A percentile compares a stretch with the other conserved stretches of the same genome.
phyloP scores from a whole-genome alignment of 805 yeast species.

The Yamadazyma olivae region DNA sequence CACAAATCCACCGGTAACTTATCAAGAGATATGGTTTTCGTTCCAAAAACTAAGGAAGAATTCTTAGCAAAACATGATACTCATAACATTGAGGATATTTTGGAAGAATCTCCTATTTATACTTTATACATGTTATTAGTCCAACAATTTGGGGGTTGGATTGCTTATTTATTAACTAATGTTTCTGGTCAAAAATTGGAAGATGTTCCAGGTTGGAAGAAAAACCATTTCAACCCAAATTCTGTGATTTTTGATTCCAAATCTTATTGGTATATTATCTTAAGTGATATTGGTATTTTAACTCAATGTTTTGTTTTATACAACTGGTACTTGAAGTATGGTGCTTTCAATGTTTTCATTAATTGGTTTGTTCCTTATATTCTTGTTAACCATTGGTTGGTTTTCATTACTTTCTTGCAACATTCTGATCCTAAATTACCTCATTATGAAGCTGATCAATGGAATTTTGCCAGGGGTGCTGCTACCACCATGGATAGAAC shows the following conservation, averaged over 20 bases:
- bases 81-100: slow-evolving; percentile 47
- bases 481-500: slow-evolving; percentile 86
- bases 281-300: slow-evolving; percentile 71
- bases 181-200: slow-evolving; percentile 65
- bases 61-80: slow-evolving; percentile 40
- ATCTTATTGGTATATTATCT: slow-evolving; percentile 68
- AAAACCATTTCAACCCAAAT: slow-evolving; percentile 69
- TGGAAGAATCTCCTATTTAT: slow-evolving; percentile 73
- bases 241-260: slow-evolving; percentile 72
- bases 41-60: slow-evolving; percentile 65
- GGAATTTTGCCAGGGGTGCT: slow-evolving; percentile 90
- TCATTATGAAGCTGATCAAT: slow-evolving; percentile 69
- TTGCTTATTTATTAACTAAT: slow-evolving; percentile 60
- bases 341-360: slow-evolving; percentile 58
- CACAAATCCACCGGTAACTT: slow-evolving; percentile 88
- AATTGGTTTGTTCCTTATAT: slow-evolving; percentile 77
- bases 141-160: slow-evolving; percentile 82
- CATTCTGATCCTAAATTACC: slow-evolving; percentile 80
- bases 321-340: slow-evolving; percentile 59
- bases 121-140: slow-evolving; percentile 53
- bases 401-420: slow-evolving; percentile 80
- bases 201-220: slow-evolving; percentile 41
- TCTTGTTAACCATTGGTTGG: slow-evolving; percentile 87
- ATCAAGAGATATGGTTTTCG: slow-evolving; percentile 80
- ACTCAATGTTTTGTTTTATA: slow-evolving; percentile 51